These are phyloP conservation scores for Marchantia paleacea DNA, from an alignment of 225 moss, liverwort and hornwort species.

Conservation along the genomic window DNA sequence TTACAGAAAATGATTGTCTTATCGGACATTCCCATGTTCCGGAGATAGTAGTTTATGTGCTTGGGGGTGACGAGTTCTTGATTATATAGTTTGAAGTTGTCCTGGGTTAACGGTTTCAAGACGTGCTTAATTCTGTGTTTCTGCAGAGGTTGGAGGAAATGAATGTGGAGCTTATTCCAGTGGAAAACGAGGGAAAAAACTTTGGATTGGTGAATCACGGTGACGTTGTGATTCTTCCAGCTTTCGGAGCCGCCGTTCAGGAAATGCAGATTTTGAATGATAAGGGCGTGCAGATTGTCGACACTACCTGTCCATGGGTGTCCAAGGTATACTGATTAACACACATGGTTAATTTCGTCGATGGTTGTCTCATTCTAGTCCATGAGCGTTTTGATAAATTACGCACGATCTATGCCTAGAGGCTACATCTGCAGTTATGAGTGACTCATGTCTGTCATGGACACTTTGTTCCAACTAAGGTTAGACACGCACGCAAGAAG, in stretches of 20 bases:
- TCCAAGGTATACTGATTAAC: conserved; percentile 57
- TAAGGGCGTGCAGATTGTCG: conserved; percentile 94
- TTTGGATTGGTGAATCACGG: conserved; percentile 62
- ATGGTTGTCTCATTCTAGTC: background rate
- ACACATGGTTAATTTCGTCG: background rate
- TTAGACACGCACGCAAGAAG: background rate
- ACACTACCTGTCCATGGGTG: conserved; percentile 99
- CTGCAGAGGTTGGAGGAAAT: conserved; percentile 71
- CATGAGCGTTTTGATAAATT: background rate
- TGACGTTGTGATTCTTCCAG: conserved; percentile 91
- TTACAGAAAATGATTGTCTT: too few relatives aligned
- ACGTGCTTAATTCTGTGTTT: background rate
- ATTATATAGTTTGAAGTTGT: too few relatives aligned
- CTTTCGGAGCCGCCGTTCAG: conserved; percentile 89
- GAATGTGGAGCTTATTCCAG: conserved; percentile 56
- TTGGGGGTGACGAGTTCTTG: too few relatives aligned
- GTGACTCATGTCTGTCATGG: background rate
- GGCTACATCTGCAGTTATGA: background rate
- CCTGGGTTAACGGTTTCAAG: too few relatives aligned
- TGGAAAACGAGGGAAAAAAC: conserved; percentile 65
- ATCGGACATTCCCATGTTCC: too few relatives aligned
- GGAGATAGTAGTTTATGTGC: too few relatives aligned
- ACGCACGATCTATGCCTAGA: background rate
- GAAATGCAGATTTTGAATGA: conserved; percentile 81
- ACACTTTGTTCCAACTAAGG: too few relatives aligned